Evolutionary conservation across 208 protist genomes (phyloP), one percentile per base, ranked within the genome.

Genomic region (Histomonas meleagridis): DNA sequence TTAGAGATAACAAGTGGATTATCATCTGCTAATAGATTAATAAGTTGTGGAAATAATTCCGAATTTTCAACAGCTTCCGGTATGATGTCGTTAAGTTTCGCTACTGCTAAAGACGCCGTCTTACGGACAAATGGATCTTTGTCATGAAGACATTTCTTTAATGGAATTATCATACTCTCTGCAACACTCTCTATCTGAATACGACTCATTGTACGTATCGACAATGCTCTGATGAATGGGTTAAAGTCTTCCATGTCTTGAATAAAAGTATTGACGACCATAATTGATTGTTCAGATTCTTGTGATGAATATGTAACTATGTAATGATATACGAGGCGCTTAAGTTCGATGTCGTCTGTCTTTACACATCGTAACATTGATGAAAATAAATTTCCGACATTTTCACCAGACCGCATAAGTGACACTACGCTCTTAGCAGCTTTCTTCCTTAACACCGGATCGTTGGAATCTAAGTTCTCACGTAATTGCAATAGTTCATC

Each of bases 1-100:
- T 98, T 97, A 32, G 96, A 96, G 18, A 98, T 96, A 32, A 97
- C 97, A 93, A 96, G 97, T 70, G 97, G 96, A 94, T 99, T 99
- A 65, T 95, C 92, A 94, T 99, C 98, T n/a, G 93, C 92, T 9
- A 99, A 94, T 72, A 99, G 92, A 43, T 96, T 95, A 40, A 43
- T 86, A 32, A 97, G 91, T 43, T 90, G 92, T 40, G 95, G 90
- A 48, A 96, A 60, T 53, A 97, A 96, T 46, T 96, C 96, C 49
- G 95, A 94, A 32, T 98, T 95, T 60, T 96, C 93, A 7, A 97
- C 95, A 1, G 97, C 92, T 38, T 96, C 94, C 28, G 96, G 95
- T 65, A 96, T 96, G 43, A 98, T 96, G 92, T 97, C 96, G 93
- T 97, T 98, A 21, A 99, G 93, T 94, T 99, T 99, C 2, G 98